Evolutionary conservation across 257 asterid species (phyloP).

Genomic region (Apocynum venetum): DNA sequence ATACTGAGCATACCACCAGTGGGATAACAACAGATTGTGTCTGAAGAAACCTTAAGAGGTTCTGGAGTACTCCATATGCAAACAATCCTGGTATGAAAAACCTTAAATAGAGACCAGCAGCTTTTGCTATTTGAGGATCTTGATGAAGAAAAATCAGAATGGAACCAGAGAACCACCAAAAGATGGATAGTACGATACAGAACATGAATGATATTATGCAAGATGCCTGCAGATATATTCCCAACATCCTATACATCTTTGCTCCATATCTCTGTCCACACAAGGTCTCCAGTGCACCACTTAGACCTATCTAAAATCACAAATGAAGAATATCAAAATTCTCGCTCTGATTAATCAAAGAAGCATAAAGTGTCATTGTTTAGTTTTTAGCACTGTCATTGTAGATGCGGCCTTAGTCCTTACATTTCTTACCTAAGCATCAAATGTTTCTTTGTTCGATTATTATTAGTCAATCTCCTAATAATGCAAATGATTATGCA

Average conservation of each 20-base stretch:
- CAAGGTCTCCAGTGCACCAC: slow-evolving; percentile 84
- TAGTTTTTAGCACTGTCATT: no score
- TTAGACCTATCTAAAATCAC: slow-evolving; percentile 50
- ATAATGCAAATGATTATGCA: no score
- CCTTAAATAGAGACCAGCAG: slow-evolving; percentile 55
- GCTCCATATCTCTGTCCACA: slow-evolving; percentile 89
- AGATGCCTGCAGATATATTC: slow-evolving; percentile 67
- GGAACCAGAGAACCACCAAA: slow-evolving; percentile 61
- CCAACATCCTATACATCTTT: slow-evolving; percentile 44
- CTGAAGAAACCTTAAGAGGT: slow-evolving; percentile 63
- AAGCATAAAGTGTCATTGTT: not conserved
- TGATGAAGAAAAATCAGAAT: slow-evolving; percentile 47
- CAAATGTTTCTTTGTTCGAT: no score
- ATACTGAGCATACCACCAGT: slow-evolving; percentile 45
- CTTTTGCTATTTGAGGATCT: slow-evolving; percentile 46
- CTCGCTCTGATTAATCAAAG: no score
- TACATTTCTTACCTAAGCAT: no score
- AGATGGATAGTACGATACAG: slow-evolving; percentile 29
- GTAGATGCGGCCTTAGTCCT: no score
- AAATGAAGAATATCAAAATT: not conserved
- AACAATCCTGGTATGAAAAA: slow-evolving; percentile 61
- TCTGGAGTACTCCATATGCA: slow-evolving; percentile 62
- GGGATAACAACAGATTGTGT: slow-evolving; percentile 57
- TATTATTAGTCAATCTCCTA: no score
- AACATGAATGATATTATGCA: slow-evolving; percentile 48